Evolutionary conservation across 2,329 filamentous ascomycete genomes (phyloP).

Genomic region (Alternaria brassicicola): DNA sequence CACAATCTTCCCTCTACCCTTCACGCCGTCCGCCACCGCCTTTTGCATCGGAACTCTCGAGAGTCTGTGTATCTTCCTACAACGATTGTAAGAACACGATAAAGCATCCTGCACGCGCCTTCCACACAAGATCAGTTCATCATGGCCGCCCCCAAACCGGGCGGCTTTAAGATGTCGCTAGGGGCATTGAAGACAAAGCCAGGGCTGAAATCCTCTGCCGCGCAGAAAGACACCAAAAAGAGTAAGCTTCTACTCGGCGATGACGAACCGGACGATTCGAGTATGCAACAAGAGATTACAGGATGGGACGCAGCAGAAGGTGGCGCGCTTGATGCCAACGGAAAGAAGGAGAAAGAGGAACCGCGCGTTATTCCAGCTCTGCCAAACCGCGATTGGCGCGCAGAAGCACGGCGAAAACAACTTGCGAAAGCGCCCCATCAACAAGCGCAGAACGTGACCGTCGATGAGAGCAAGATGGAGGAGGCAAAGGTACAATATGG

Average conservation of each 20-base stretch:
- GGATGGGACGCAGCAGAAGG: conserved; percentile 61
- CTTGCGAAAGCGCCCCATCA: conserved; percentile 64
- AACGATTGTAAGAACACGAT: neutral
- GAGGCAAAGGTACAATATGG: conserved; percentile 55
- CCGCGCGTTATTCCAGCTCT: conserved; percentile 64
- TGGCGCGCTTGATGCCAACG: conserved; percentile 52
- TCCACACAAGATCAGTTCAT: conserved; percentile 25
- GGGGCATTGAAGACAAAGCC: conserved; percentile 37
- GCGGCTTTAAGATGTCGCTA: conserved; percentile 48
- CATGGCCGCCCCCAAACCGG: conserved; percentile 40
- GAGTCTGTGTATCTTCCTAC: neutral
- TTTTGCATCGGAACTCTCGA: neutral
- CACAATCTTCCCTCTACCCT: neutral
- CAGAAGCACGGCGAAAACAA: conserved; percentile 60
- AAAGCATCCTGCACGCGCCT: neutral
- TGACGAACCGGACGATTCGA: conserved; percentile 39
- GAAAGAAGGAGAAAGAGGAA: conserved; percentile 49
- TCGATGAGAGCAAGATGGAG: conserved; percentile 44
- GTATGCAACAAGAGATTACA: conserved; percentile 53
- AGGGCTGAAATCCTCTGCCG: conserved; percentile 28
- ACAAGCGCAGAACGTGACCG: conserved; percentile 46
- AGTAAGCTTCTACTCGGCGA: conserved; percentile 38
- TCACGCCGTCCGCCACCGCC: neutral
- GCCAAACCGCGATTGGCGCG: conserved; percentile 68
- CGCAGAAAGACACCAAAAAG: conserved; percentile 32